Percentiles rank a stretch among this genome's conserved stretches.
Conservation (phyloP, 768 basidiomycete species). For the Obba rivulosa region DNA sequence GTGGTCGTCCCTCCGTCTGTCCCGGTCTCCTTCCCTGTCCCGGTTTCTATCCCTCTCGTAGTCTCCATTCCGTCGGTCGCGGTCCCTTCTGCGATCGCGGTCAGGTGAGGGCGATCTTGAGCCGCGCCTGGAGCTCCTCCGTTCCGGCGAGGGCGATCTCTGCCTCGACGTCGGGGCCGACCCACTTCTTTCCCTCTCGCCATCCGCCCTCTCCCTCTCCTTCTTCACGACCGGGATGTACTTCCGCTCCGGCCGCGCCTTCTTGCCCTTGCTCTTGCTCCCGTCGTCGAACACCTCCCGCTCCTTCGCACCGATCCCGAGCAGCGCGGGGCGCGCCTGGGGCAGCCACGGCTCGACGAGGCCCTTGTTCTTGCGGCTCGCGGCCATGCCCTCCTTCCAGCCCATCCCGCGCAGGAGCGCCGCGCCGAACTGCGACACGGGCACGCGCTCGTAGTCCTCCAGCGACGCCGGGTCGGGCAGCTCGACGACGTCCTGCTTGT, state of each 20-base stretch:
- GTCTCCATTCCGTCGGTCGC: conserved; percentile 18
- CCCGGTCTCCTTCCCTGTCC: conserved; percentile 26
- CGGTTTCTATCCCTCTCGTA: conserved; percentile 17
- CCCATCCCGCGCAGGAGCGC: conserved; percentile 96
- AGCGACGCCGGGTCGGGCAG: conserved; percentile 73
- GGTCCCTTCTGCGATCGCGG: conserved; percentile 17
- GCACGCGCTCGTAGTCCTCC: conserved; percentile 86
- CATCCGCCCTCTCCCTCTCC: conserved; percentile 35
- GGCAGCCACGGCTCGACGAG: conserved; percentile 79
- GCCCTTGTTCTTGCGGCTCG: conserved; percentile 52
- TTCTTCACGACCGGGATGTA: conserved; percentile 81
- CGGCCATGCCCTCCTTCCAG: conserved; percentile 81
- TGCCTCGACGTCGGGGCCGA: conserved; percentile 23
- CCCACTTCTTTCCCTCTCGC: conserved; percentile 16
- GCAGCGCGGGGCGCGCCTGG: conserved; percentile 70
- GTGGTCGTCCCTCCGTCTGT: conserved; percentile 20
- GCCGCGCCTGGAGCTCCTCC: conserved; percentile 38
- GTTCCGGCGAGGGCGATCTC: conserved; percentile 33
- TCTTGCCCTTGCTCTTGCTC: conserved; percentile 37
- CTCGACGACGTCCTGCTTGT: conserved; percentile 75
- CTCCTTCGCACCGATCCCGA: conserved; percentile 95
- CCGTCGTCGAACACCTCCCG: conserved; percentile 69
- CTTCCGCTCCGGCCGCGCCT: conserved; percentile 57
- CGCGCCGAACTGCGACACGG: conserved; percentile 88
- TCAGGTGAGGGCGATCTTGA: conserved; percentile 44